Base-by-base conservation (phyloP, 305 asterid species). In the Fraxinus sp. region DNA sequence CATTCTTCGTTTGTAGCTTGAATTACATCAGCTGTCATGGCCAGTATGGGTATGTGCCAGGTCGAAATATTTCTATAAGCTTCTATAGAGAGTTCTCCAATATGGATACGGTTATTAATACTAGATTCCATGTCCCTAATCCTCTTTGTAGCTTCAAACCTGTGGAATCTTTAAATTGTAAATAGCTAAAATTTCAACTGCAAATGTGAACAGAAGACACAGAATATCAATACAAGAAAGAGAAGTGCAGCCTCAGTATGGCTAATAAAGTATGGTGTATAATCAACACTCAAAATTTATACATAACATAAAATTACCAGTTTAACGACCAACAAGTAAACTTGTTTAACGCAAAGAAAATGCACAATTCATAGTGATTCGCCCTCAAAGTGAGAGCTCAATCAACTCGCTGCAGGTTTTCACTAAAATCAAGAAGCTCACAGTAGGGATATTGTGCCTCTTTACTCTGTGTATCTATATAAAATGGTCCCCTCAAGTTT, bases 1-100 rank as follows among this genome's bases (percentile, higher is more conserved):
- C 99, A 96, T 79, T 83, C 87, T 83, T 95, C 98, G 39, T 85
- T 83, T 20, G 99, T 95, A 8, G 98, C 99, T 79, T 95, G 98
- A 88, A 96, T 90, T 41, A 96, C 99, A 13, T 96, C 98, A 9
- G 99, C 99, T 0, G 99, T 96, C 98, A 96, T 96, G 81, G 99
- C 99, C 86, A 96, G 81, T 81, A 96, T 93, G 24, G 97, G 97
- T 33, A 93, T 94, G 73, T 92, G 98, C 99, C 99, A 95, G 64
- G 82, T 90, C 33, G 97, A 81, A 43, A 86, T 74, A 37, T 88
- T 87, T 24, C 85, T 84, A 41, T 84, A 83, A 64, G 85, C 91
- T 83, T 90, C 92, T 4, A 35, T 49, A 0, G 87, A 80, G 83
- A 87, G 84, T 41, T 90, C 94, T 49, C 97, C 95, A 14, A 71